Conservation (phyloP, 1,284 basidiomycete species). For the Pseudozyma sp. region DNA sequence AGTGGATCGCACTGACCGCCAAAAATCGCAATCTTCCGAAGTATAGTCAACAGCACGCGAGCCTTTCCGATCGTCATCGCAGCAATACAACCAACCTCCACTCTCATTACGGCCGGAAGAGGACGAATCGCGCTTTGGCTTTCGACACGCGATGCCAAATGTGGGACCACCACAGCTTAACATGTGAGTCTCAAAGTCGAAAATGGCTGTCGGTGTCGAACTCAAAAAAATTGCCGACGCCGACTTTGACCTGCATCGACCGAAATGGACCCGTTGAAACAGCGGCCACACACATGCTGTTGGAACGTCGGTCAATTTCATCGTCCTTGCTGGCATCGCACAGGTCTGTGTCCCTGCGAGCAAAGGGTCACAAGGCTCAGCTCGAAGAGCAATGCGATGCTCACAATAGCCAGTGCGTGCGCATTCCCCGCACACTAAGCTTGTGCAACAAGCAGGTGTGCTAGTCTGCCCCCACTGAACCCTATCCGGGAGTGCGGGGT, state of each 20-base stretch:
- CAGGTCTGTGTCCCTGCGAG: too few species aligned
- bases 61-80: conserved; percentile 32
- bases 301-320: conserved; percentile 1
- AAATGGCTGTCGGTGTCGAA: conserved; percentile 6
- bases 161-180: too few species aligned
- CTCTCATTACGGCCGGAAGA: conserved; percentile 20
- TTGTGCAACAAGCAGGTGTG: neutral
- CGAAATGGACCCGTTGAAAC: neutral
- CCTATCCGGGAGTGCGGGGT: conserved; percentile 1
- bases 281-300: neutral
- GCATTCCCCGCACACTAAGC: neutral
- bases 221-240: neutral
- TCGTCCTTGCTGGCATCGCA: neutral
- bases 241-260: neutral
- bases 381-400: too few species aligned
- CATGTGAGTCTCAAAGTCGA: too few species aligned
- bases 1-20: conserved; percentile 9
- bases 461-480: neutral
- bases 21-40: conserved; percentile 11
- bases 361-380: too few species aligned
- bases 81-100: conserved; percentile 19
- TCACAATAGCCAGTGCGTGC: too few species aligned
- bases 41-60: conserved; percentile 3
- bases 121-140: too few species aligned
- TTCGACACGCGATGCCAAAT: neutral